Evolutionary conservation across 345 rosid species (phyloP).

Genomic region (Lepidium aucheri): DNA sequence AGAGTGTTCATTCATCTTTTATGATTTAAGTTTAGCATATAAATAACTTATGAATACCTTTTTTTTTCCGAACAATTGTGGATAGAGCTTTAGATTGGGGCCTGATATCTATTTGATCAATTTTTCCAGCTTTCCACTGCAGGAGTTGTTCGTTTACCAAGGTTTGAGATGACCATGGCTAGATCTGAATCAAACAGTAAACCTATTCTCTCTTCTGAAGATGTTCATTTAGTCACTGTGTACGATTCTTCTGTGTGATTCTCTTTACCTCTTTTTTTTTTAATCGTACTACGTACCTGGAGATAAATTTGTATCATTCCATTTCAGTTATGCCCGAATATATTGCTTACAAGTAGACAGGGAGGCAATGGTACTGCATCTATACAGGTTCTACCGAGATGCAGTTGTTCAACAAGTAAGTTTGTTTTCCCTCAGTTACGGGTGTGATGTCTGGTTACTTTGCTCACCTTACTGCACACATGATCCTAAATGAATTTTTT

Average conservation of each 20-base stretch:
- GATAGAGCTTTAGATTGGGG: neutral
- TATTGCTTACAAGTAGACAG: constrained; percentile 98
- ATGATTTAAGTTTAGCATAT: neutral
- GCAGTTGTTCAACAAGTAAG: constrained; percentile 89
- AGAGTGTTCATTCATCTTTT: neutral
- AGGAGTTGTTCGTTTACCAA: constrained; percentile 84
- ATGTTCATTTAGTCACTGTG: constrained; percentile 77
- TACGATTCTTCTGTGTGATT: constrained; percentile 34
- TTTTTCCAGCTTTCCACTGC: constrained; percentile 81
- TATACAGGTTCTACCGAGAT: constrained; percentile 89
- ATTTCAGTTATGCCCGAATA: constrained; percentile 90
- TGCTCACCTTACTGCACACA: neutral
- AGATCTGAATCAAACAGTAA: constrained; percentile 73
- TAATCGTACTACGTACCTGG: neutral
- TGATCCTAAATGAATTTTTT: neutral
- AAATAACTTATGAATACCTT: neutral
- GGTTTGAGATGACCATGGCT: constrained; percentile 93
- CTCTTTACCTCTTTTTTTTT: neutral
- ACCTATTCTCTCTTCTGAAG: constrained; percentile 89
- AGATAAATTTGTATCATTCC: constrained; percentile 1
- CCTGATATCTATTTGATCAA: constrained; percentile 15
- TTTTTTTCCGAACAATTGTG: neutral
- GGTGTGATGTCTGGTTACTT: neutral
- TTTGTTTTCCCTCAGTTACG: constrained; percentile 5
- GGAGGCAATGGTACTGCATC: constrained; percentile 89